Base-by-base conservation (phyloP, 768 basidiomycete species). In the Dacryopinax spathularia region DNA sequence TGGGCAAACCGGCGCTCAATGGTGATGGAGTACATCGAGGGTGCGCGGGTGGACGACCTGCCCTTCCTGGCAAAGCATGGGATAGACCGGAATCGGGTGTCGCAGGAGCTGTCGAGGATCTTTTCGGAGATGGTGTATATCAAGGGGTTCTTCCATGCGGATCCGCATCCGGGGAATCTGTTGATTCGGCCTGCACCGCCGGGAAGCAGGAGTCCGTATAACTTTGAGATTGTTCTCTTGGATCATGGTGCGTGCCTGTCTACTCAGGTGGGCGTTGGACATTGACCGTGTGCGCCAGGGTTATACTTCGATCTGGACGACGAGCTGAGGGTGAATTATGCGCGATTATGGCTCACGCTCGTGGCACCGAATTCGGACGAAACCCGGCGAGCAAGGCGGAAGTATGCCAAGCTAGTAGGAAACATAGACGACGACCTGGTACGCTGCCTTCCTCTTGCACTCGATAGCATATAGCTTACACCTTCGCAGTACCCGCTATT, bases 121-220 rank as follows among this genome's bases (percentile, higher is more conserved):
- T 97, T 97, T 71, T 88, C 83, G 60, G 86, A 84, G 70, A 97
- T 98, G 96, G 91, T 98, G 12, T 95, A 97, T 70, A 72, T 96
- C 41, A 90, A 95, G 72, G 94, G 94, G 18, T 92, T 87, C 83
- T 89, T 89, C 72, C 86, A 87, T 75, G 87, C 84, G 84, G 93
- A 95, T 71, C 91, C 92, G 33, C 94, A 95, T 73, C 85, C 87
- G 69, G 89, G 94, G 3, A 98, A 98, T 73, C 78, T 99, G 27
- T 78, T 98, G 31, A 96, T 99, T 48, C 84, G 96, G 63, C 84
- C 88, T 1, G 82, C 87, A 5, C 80, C 81, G 6, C 67, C 70
- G 16, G 67, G 65, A 2, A 88, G 90, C 0, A 80, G 77, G 64
- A 91, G 90, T 9, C 89, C 91, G 0, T 89, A 89, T 75, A 97